phyloP scores from a whole-genome alignment of 495 filamentous ascomycete species.

The Talaromyces stipitatus region DNA sequence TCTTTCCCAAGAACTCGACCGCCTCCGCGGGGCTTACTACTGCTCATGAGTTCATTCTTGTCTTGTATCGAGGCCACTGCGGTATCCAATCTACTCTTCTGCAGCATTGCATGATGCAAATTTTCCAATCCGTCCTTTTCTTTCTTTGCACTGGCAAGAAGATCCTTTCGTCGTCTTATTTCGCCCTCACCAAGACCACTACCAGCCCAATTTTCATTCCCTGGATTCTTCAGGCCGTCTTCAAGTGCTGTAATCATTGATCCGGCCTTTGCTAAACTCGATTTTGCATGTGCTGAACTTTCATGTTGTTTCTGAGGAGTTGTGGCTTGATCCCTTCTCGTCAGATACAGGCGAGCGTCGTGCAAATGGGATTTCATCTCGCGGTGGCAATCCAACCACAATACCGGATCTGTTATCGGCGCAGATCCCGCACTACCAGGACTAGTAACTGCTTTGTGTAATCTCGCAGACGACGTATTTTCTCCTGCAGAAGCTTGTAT shows the following conservation, averaged over 20 bases:
- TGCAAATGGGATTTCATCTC: conserved; percentile 79
- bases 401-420: conserved; percentile 61
- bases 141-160: conserved; percentile 67
- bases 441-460: conserved; percentile 36
- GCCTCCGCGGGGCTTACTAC: conserved; percentile 17
- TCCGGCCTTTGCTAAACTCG: conserved; percentile 65
- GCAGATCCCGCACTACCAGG: conserved; percentile 35
- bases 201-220: conserved; percentile 18
- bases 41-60: conserved; percentile 44
- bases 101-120: conserved; percentile 64
- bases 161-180: conserved; percentile 68
- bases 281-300: conserved; percentile 73
- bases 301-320: conserved; percentile 65
- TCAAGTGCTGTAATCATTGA: conserved; percentile 60
- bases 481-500: conserved; percentile 38
- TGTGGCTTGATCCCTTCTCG: conserved; percentile 64
- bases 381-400: conserved; percentile 81
- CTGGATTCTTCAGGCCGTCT: conserved; percentile 55
- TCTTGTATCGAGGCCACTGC: conserved; percentile 45
- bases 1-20: conserved; percentile 74
- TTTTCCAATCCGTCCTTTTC: conserved; percentile 85
- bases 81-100: conserved; percentile 41
- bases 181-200: conserved; percentile 75
- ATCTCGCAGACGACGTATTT: conserved; percentile 29
- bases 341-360: conserved; percentile 69